Evolutionary conservation across 495 filamentous ascomycete genomes (phyloP), one percentile per base, ranked within the genome.

Genomic region (Aspergillus asperescens): DNA sequence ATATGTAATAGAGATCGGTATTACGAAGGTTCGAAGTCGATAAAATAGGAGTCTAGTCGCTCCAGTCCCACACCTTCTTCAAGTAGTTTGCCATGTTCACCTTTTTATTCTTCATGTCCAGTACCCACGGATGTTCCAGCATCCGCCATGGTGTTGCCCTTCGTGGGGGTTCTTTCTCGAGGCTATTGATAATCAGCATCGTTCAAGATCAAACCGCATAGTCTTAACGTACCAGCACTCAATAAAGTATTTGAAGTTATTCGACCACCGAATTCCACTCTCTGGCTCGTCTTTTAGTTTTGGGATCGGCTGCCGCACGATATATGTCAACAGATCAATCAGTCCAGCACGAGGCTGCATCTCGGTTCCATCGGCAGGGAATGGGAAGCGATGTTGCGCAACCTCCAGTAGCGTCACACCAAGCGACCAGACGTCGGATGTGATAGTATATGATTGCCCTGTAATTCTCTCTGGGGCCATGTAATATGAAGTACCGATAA

Each of bases 401-500:
- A 98, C 94, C 77, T 98, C 93, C 32, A 98, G 83, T 39, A 98
- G 74, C 3, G 94, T 96, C 50, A 98, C 93, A 55, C 93, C 93
- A 9, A 95, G 81, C 12, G 89, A 95, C 93, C 93, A 98, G 48
- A 98, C 93, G 61, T 98, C 93, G 2, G 89, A 95, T 1, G 91
- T 98, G 70, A 98, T 98, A 48, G 94, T 98, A 68, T 98, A 98
- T 13, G 85, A 88, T 72, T 96, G 88, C 43, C 93, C 93, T 2
- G 91, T 96, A 68, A 98, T 98, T 39, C 93, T 86, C 67, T 98
- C 93, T 0, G 93, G 93, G 4, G 93, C 94, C 93, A 98, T 98
- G 74, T 98, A 98, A 69, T 97, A 97, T 16, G 89, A 94, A 28
- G 93, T 98, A 20, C 93, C 93, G 64, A 98, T 98, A 64, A 97